Evolutionary conservation across 2,329 filamentous ascomycete genomes (phyloP), one percentile per base, ranked within the genome.

Genomic region (Penicillium sp.): DNA sequence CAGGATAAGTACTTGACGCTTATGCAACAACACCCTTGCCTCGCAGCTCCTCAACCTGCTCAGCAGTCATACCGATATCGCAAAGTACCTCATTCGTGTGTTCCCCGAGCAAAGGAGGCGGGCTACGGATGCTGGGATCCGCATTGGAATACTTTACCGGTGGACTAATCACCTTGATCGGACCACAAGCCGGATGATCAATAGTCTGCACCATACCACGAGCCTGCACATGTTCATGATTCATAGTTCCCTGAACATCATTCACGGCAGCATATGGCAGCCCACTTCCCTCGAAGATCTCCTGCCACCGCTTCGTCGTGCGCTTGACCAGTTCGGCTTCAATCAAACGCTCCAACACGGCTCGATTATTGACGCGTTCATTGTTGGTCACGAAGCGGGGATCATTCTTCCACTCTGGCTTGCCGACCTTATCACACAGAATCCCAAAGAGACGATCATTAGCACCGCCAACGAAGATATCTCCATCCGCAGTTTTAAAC

Each of bases 201-300:
- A 96, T 78, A 67, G 95, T 87, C 18, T 89, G 83, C 1, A 97
- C 87, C 94, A 97, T 97, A 56, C 86, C 82, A 49, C 94, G 83
- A 18, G 91, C 91, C 49, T 76, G 74, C 0, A 84, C 90, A 72
- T 99, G 94, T 56, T 86, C 82, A 68, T 96, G 91, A 52, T 87
- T 85, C 46, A 99, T 76, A 0, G 93, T 89, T n/a, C 80, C 82
- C 70, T 94, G 87, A 6, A 99, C 84, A 67, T 97, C 93, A 67
- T 97, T 97, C 63, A 99, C 87, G 0, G 92, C 90, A 0, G 93
- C 88, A 65, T 93, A 97, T 0, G 93, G 94, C 85, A 97, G 85
- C 2, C 94, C 93, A 52, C 83, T 88, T 16, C 90, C 91, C 64
- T 96, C 90, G 42, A 96, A 85, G 0, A 91, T 76, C 0, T 86